Evolutionary conservation across 768 basidiomycete genomes (phyloP).

Genomic region (Coprinopsis strossmayeri): DNA sequence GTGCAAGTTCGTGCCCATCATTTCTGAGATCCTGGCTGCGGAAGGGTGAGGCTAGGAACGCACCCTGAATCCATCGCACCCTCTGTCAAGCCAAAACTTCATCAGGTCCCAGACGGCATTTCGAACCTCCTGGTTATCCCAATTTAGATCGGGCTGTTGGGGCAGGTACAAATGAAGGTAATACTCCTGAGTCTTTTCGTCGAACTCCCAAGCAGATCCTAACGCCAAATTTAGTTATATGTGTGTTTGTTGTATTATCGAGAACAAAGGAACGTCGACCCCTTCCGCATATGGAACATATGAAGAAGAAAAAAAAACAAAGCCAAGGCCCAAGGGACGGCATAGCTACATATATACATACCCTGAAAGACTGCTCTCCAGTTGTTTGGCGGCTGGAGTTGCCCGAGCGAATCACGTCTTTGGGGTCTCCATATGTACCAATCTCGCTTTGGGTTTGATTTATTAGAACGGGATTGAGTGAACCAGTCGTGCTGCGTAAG

Average conservation of each 20-base stretch:
- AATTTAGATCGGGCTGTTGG: constrained; percentile 74
- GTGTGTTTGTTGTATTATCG: too few relatives aligned
- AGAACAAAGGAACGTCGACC: neutral
- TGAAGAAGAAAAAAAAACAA: neutral
- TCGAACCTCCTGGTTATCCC: constrained; percentile 61
- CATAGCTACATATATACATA: too few relatives aligned
- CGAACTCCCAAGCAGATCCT: constrained; percentile 71
- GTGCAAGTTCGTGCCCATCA: neutral
- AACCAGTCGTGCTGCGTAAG: constrained; percentile 69
- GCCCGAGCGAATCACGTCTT: constrained; percentile 42
- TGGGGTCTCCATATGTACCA: constrained; percentile 76
- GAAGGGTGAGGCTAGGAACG: constrained; percentile 16
- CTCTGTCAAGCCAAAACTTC: constrained; percentile 69
- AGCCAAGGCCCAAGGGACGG: too few relatives aligned
- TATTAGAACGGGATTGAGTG: constrained; percentile 42
- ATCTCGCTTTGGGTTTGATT: constrained; percentile 55
- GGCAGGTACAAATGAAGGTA: constrained; percentile 63
- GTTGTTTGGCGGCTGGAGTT: constrained; percentile 62
- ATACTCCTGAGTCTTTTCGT: constrained; percentile 58
- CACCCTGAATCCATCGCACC: constrained; percentile 72
- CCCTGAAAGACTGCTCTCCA: constrained; percentile 67
- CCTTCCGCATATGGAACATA: neutral
- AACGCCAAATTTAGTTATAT: too few relatives aligned
- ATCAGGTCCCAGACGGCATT: constrained; percentile 57
- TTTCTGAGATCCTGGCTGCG: too few relatives aligned